phyloP scores from a whole-genome alignment of 1,284 basidiomycete genomes.

The Leccinum subspadiceum region DNA sequence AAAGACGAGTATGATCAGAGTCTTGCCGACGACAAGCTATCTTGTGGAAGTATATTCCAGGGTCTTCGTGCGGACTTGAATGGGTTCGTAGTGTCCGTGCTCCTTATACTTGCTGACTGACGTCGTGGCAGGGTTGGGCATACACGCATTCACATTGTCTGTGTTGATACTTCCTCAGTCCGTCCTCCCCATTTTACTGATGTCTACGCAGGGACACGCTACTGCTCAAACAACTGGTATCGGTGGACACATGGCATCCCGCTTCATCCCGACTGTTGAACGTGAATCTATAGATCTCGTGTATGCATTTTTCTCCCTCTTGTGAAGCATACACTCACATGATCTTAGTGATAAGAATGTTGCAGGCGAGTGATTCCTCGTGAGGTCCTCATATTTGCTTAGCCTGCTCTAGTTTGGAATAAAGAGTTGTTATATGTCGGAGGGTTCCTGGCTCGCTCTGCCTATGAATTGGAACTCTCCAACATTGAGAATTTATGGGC shows the following conservation, averaged over 20 bases:
- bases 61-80: constrained; percentile 83
- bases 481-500: constrained; percentile 58
- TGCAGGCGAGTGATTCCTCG: constrained; percentile 46
- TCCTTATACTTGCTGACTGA: constrained; percentile 11
- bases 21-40: constrained; percentile 61
- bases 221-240: constrained; percentile 93
- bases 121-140: constrained; percentile 49
- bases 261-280: constrained; percentile 96
- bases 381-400: neutral
- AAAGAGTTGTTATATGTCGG: constrained; percentile 84
- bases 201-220: constrained; percentile 58
- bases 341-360: constrained; percentile 69
- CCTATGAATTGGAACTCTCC: constrained; percentile 85
- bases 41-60: constrained; percentile 80
- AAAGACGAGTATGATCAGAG: constrained; percentile 86
- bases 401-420: constrained; percentile 69
- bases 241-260: constrained; percentile 34
- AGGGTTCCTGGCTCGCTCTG: constrained; percentile 76
- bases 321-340: constrained; percentile 6
- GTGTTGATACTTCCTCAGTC: constrained; percentile 17
- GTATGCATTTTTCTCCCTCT: neutral
- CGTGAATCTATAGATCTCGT: constrained; percentile 88
- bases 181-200: neutral
- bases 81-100: constrained; percentile 47
- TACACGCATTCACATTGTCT: constrained; percentile 76